Evolutionary conservation across 2,329 filamentous ascomycete genomes (phyloP).

Genomic region (Talaromyces sp.): DNA sequence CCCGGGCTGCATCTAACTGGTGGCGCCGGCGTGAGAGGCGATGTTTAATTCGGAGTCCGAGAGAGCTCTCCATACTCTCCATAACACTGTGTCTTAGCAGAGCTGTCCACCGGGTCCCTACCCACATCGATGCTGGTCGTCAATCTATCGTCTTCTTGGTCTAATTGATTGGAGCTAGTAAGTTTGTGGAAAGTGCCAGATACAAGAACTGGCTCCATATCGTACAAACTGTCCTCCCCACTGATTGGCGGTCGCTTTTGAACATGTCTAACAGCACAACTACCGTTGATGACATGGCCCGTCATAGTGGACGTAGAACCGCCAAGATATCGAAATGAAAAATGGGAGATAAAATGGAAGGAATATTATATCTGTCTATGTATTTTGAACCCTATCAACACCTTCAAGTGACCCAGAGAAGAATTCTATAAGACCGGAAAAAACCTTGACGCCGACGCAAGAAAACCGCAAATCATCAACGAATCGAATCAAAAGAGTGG

Average conservation of each 20-base stretch:
- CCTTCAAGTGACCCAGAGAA: not conserved
- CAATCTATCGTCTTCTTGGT: not conserved
- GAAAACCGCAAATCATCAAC: not conserved
- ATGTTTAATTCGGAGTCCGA: constrained; percentile 14
- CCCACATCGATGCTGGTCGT: not conserved
- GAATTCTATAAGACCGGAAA: not conserved
- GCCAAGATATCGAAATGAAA: not conserved
- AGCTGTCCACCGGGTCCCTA: constrained; percentile 9
- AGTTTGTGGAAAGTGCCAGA: too few relatives aligned
- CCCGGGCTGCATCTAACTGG: constrained; percentile 6
- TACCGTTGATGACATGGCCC: not conserved
- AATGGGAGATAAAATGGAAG: not conserved
- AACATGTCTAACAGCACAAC: not conserved
- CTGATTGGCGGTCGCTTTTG: not conserved
- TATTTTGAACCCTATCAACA: not conserved
- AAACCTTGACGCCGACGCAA: not conserved
- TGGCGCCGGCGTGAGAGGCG: constrained; percentile 8
- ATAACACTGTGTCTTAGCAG: not conserved
- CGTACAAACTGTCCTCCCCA: not conserved
- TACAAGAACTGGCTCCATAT: not conserved
- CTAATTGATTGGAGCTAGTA: not conserved
- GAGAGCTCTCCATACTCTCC: not conserved
- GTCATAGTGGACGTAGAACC: not conserved
- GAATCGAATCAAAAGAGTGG: not conserved
- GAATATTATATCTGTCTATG: not conserved